Evolutionary conservation across 192 early-diverging fungal genomes (phyloP).

Genomic region (Gonapodya prolifera): DNA sequence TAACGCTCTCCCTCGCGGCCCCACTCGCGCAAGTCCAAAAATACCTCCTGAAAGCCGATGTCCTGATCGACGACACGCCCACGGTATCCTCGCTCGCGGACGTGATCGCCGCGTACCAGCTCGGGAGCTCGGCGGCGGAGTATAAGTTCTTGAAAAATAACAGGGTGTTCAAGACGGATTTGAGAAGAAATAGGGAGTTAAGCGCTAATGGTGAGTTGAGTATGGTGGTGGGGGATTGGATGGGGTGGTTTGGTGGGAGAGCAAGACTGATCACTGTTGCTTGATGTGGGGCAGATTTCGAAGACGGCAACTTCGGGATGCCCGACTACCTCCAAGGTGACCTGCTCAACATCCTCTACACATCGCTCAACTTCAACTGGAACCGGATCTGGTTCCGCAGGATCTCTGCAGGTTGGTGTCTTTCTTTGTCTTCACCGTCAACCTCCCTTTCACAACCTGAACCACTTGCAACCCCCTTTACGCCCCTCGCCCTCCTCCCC

Average conservation of each 20-base stretch:
- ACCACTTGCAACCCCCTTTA: too few species aligned
- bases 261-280: too few species aligned
- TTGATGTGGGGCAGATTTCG: neutral
- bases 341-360: neutral
- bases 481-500: too few species aligned
- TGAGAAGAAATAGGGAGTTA: neutral
- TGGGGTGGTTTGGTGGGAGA: too few species aligned
- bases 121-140: neutral
- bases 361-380: neutral
- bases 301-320: neutral
- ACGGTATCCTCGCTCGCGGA: neutral
- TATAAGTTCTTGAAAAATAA: neutral
- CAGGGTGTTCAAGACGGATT: neutral
- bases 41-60: neutral
- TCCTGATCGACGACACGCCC: neutral
- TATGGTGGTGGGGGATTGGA: too few species aligned
- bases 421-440: too few species aligned
- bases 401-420: too few species aligned
- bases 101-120: neutral
- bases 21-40: neutral
- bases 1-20: neutral
- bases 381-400: neutral
- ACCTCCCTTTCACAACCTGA: too few species aligned
- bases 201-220: neutral
- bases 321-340: neutral